These are phyloP conservation scores for Hypomontagnella submonticulosa DNA, from an alignment of 495 filamentous ascomycete species.

Conservation along the genomic window DNA sequence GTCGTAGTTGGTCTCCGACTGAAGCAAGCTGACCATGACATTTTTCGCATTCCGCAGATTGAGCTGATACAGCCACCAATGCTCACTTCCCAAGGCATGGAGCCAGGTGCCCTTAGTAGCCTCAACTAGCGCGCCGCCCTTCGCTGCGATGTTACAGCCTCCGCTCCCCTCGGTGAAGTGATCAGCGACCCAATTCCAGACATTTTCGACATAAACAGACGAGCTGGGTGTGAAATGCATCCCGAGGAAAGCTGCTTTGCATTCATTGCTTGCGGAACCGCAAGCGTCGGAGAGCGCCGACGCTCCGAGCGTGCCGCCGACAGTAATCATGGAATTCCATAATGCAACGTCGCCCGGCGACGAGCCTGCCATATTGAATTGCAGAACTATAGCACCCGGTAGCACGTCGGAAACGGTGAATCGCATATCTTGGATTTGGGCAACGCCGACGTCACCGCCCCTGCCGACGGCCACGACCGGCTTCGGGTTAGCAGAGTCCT, in stretches of 20 bases:
- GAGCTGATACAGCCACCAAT: constrained; percentile 80
- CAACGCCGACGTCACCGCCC: constrained; percentile 63
- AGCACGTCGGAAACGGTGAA: constrained; percentile 59
- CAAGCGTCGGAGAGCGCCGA: constrained; percentile 52
- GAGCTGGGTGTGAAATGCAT: constrained; percentile 71
- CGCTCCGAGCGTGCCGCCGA: constrained; percentile 68
- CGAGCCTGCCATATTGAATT: constrained; percentile 68
- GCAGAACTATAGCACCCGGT: constrained; percentile 60
- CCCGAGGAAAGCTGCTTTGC: constrained; percentile 70
- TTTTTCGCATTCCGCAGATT: constrained; percentile 76
- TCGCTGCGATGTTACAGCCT: constrained; percentile 53
- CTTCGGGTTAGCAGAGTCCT: constrained; percentile 59
- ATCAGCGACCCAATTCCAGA: constrained; percentile 78
- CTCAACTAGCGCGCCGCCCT: constrained; percentile 67
- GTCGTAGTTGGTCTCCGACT: constrained; percentile 91
- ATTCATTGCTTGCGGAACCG: constrained; percentile 54
- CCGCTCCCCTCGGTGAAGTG: constrained; percentile 73
- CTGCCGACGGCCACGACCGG: constrained; percentile 69
- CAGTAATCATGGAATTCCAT: constrained; percentile 69
- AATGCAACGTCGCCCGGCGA: constrained; percentile 67
- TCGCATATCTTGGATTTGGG: constrained; percentile 68
- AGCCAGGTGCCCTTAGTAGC: constrained; percentile 69
- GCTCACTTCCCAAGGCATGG: constrained; percentile 77
- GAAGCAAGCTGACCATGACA: constrained; percentile 81
- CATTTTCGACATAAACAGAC: constrained; percentile 72